Evolutionary conservation across 768 basidiomycete species (phyloP), one percentile per base, ranked within the genome.

Genomic region (Epithele typhae): DNA sequence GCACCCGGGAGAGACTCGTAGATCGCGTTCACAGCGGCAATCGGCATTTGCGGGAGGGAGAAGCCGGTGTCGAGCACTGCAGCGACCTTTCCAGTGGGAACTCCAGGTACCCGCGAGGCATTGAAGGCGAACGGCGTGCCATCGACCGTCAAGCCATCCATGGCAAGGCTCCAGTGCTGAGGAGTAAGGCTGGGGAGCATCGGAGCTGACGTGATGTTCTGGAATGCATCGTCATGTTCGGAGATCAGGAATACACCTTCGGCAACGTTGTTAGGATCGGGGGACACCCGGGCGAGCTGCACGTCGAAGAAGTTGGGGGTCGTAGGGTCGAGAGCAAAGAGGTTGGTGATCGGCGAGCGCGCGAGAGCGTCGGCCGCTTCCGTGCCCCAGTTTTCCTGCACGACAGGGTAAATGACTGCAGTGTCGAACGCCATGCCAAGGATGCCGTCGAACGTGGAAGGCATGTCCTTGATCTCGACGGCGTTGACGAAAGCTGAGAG

Each of bases 371-470:
- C 25, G 3, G 45, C 50, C n/a, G 48, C 44, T 19, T 53, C 50
- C 4, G 18, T 11, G 14, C 57, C 58, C 55, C 43, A 49, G 7
- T 25, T 25, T 14, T 43, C 7, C 9, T 36, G 25, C 12, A 57
- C 43, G 35, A 49, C 45, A 22, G 25, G 19, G 37, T 89, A 84
- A 48, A 93, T 78, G 30, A 66, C 73, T 3, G 90, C 92, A 27
- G 87, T 74, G 42, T 80, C 81, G 58, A 89, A 89, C 25, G 90
- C 86, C n/a, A 91, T 74, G 22, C 90, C 88, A 30, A 81, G 59
- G 55, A 92, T 78, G 18, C 89, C 89, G 54, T 67, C 61, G 17
- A 85, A 81, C 55, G 84, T 79, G 11, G 85, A 82, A 61, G 87
- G 87, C 40, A 78, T 64, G 30, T 79, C 82, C 9, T 56, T 51